Evolutionary conservation across 371 early-diverging fungal genomes (phyloP), one percentile per base, ranked within the genome.

Genomic region (Rhizopus arrhizus): DNA sequence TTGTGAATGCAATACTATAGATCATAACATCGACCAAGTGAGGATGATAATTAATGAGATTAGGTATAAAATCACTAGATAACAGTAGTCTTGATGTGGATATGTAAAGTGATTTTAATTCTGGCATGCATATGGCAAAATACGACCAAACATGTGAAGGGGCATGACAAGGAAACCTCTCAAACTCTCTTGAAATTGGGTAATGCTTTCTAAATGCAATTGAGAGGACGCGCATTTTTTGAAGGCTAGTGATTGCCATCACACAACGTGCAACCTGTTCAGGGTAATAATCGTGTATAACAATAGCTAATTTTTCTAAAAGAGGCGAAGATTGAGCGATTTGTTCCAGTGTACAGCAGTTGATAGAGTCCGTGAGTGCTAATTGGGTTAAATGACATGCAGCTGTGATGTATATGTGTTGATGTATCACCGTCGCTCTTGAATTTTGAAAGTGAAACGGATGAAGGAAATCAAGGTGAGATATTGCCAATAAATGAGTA

Each of bases 291-390:
- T 80, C 81, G 48, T 75, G 65, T 22, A 80, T 15, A 22, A 72
- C 62, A 15, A 80, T 66, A n/a, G 78, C 66, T 6, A 80, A 62
- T 29, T 73, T 71, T 41, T 70, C 62, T 10, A 80, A 46, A 4
- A 56, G 13, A 5, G 75, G 72, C 8, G 81, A 71, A 31, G 53
- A 58, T n/a, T 50, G 38, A 3, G 63, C 64, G 28, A 80, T 61
- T 1, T 41, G 45, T 15, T 66, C 45, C 6, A 75, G 43, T 6
- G 70, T 42, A 12, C 57, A 8, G n/a, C 45, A 62, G n/a, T 64
- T 59, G 0, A 79, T 31, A n/a, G 78, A 62, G 38, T 77, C 74
- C 2, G 70, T 72, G 3, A 80, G 35, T 2, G 77, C 77, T 5
- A 80, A 47, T 5, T 71, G 65, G 0, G 74, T 72, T 5, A 79